phyloP scores from a whole-genome alignment of 192 early-diverging fungal species.

The Linnemannia exigua region DNA sequence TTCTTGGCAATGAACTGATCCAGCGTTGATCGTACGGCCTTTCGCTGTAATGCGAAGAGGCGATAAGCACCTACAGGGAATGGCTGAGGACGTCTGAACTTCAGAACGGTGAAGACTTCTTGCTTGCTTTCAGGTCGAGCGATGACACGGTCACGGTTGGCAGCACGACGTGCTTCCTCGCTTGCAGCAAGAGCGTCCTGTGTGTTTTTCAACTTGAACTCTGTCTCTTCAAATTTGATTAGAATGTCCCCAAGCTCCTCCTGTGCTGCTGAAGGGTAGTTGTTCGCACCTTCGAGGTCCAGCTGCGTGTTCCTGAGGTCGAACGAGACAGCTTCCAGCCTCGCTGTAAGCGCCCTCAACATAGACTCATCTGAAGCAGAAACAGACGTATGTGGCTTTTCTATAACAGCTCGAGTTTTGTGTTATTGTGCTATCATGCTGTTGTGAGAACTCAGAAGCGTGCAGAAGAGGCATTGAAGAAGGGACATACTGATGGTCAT shows the following conservation, averaged over 20 bases:
- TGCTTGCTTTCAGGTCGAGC: slow-evolving; percentile 9
- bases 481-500: slow-evolving; percentile 25
- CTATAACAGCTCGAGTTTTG: background rate
- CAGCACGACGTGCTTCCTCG: slow-evolving; percentile 24
- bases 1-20: slow-evolving; percentile 14
- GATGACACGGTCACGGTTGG: slow-evolving; percentile 24
- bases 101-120: slow-evolving; percentile 24
- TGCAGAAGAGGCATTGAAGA: background rate
- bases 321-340: slow-evolving; percentile 37
- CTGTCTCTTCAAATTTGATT: slow-evolving; percentile 18
- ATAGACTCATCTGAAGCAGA: slow-evolving; percentile 21
- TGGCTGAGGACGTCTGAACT: slow-evolving; percentile 22
- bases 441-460: slow-evolving; percentile 7
- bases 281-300: slow-evolving; percentile 22
- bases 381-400: slow-evolving; percentile 9
- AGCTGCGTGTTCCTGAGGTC: slow-evolving; percentile 37
- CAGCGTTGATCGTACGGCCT: slow-evolving; percentile 3
- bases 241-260: slow-evolving; percentile 13
- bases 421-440: slow-evolving; percentile 8
- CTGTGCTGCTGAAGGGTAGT: slow-evolving; percentile 19
- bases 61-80: slow-evolving; percentile 19
- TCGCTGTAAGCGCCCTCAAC: slow-evolving; percentile 21
- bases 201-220: slow-evolving; percentile 20
- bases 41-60: slow-evolving; percentile 17
- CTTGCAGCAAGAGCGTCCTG: slow-evolving; percentile 20